Base-by-base conservation (phyloP, 2,329 filamentous ascomycete species). In the Colletotrichum phormii region DNA sequence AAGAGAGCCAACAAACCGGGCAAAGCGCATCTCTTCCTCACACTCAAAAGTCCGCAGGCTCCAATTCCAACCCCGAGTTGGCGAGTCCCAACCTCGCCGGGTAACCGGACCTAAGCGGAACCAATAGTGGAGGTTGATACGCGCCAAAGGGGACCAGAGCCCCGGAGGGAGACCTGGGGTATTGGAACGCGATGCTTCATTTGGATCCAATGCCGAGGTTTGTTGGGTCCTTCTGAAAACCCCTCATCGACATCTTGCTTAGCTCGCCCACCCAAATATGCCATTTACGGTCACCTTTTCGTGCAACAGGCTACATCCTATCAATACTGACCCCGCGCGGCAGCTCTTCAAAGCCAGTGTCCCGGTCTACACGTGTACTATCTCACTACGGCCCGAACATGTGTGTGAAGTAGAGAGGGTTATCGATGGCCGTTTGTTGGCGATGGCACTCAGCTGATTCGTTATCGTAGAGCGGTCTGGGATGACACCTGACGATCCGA, bases 191-290 rank as follows among this genome's bases (percentile, higher is more conserved):
- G 60, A 70, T 72, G 46, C 66, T 61, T 57, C 6, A 55, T 70
- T 70, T 35, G 66, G 70, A 55, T n/a, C 3, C 22, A 70, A 64
- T 37, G 35, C 70, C 70, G 70, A 72, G 54, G 66, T 55, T 37
- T 24, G n/a, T 42, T 64, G 35, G 13, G 13, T 9, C 49, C 2
- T 42, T 8, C 11, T n/a, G 26, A 9, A 8, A 54, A 29, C 65
- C 22, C 6, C 65, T 26, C 54, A 29, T 42, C 18, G 31, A 31
- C 7, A 33, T 24, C 13, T 24, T 49, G 22, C 4, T 15, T 37
- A 53, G 29, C 65, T 67, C 5, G 29, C 33, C 9, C 15, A 22
- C 55, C 15, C 35, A 62, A 46, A 13, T 35, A 33, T 35, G 31
- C 69, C 70, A 35, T 31, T 64, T 64, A n/a, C 18, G 55, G 66